A percentile compares a stretch with the other conserved stretches of the same genome.
These are phyloP conservation scores for Wickerhamiella lipophila DNA, from an alignment of 805 yeast species.

Conservation along the genomic window DNA sequence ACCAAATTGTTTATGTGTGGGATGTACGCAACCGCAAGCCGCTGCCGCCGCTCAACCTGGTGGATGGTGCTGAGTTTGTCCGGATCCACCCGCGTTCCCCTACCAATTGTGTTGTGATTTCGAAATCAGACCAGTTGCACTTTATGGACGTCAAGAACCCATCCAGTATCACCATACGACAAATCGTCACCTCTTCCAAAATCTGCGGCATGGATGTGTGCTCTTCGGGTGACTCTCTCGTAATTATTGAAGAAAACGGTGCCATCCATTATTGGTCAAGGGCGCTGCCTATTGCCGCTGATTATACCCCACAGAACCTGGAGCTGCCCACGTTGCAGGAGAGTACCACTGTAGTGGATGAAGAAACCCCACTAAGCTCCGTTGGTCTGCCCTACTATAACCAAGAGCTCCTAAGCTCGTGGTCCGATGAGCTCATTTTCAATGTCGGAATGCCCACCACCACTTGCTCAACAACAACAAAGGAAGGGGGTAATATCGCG, in stretches of 20 bases:
- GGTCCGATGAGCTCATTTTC: slow-evolving; percentile 55
- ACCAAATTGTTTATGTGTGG: slow-evolving; percentile 71
- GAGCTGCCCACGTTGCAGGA: slow-evolving; percentile 24
- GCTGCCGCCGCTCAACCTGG: slow-evolving; percentile 70
- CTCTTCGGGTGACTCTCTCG: slow-evolving; percentile 63
- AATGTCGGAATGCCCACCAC: slow-evolving; percentile 48
- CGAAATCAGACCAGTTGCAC: slow-evolving; percentile 70
- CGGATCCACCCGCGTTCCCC: slow-evolving; percentile 79
- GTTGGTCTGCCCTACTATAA: slow-evolving; percentile 83
- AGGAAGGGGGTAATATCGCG: slow-evolving; percentile 36
- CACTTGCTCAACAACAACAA: too few species aligned
- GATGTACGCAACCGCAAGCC: slow-evolving; percentile 64
- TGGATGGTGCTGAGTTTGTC: slow-evolving; percentile 78
- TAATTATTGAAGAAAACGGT: slow-evolving; percentile 53
- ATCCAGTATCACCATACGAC: slow-evolving; percentile 50
- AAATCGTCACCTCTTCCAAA: slow-evolving; percentile 42
- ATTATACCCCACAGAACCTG: slow-evolving; percentile 22
- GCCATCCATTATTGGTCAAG: slow-evolving; percentile 59
- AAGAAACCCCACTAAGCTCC: slow-evolving; percentile 44
- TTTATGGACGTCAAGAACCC: slow-evolving; percentile 76
- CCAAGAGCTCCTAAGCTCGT: slow-evolving; percentile 63
- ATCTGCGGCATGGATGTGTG: slow-evolving; percentile 44
- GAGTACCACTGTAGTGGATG: slow-evolving; percentile 30
- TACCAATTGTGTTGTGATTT: slow-evolving; percentile 59
- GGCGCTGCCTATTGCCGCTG: slow-evolving; percentile 34